These are phyloP conservation scores for Neurospora sp. DNA, from an alignment of 495 filamentous ascomycete species.

Conservation along the genomic window DNA sequence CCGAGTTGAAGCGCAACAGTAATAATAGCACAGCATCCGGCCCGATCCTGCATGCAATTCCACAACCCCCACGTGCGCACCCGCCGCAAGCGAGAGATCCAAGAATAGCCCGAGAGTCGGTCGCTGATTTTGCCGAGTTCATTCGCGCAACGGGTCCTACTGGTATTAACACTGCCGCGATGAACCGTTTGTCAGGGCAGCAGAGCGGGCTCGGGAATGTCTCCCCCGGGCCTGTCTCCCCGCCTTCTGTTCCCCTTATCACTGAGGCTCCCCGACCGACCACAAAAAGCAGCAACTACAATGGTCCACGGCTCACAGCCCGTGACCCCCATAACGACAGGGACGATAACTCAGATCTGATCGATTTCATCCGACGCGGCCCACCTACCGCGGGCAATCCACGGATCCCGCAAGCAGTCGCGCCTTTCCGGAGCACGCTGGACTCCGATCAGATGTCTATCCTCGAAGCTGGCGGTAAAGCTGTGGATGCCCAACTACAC, in stretches of 20 bases:
- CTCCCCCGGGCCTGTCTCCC: background rate
- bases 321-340: constrained; percentile 55
- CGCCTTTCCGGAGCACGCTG: constrained; percentile 74
- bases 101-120: constrained; percentile 50
- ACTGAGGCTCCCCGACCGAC: constrained; percentile 15
- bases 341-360: constrained; percentile 70
- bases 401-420: constrained; percentile 71
- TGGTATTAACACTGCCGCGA: constrained; percentile 17
- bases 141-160: constrained; percentile 71
- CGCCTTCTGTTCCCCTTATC: background rate
- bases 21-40: constrained; percentile 2
- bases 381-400: constrained; percentile 46
- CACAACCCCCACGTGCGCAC: constrained; percentile 10
- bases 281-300: constrained; percentile 22
- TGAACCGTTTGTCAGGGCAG: background rate
- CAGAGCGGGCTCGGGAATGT: background rate
- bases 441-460: constrained; percentile 65
- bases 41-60: constrained; percentile 1
- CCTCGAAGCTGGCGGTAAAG: constrained; percentile 38
- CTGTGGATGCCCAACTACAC: constrained; percentile 38
- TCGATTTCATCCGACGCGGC: constrained; percentile 87
- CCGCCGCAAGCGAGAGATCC: constrained; percentile 53
- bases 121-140: constrained; percentile 75
- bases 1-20: constrained; percentile 23
- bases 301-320: constrained; percentile 50